Evolutionary conservation across 805 yeast genomes (phyloP).

Genomic region (Tetrapisispora fleetii): DNA sequence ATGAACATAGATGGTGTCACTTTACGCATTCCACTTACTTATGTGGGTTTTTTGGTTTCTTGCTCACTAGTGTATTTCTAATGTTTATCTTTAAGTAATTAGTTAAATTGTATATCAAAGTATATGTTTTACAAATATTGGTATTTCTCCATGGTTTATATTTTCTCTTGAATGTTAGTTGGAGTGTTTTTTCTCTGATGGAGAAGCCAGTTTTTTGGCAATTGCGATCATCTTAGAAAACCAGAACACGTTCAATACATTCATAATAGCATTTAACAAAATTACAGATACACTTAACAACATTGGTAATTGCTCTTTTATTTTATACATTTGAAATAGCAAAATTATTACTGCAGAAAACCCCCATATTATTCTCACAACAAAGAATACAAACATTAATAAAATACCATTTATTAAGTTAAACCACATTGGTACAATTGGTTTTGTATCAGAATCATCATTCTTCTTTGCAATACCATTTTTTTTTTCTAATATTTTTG

Average conservation of each 20-base stretch:
- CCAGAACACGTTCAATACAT: slow-evolving; percentile 70
- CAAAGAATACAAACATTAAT: slow-evolving; percentile 59
- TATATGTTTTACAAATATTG: too few species aligned
- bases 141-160: background rate
- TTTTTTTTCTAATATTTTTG: slow-evolving; percentile 1
- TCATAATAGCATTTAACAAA: slow-evolving; percentile 49
- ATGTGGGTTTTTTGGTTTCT: too few species aligned
- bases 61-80: too few species aligned
- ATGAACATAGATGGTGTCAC: too few species aligned
- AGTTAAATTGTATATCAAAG: too few species aligned
- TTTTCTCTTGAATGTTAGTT: background rate
- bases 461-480: background rate
- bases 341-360: slow-evolving; percentile 54
- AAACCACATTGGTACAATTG: slow-evolving; percentile 33
- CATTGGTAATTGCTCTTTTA: slow-evolving; percentile 36
- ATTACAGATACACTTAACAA: slow-evolving; percentile 43
- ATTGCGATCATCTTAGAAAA: slow-evolving; percentile 71
- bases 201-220: slow-evolving; percentile 41
- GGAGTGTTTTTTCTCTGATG: background rate
- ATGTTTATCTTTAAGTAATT: too few species aligned
- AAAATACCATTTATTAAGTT: slow-evolving; percentile 62
- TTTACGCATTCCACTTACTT: too few species aligned
- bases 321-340: slow-evolving; percentile 35
- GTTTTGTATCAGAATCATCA: background rate
- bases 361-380: slow-evolving; percentile 79